These are phyloP conservation scores for Nitzschia inconspicua DNA, from an alignment of 108 stramenopile genomes.

Conservation along the genomic window DNA sequence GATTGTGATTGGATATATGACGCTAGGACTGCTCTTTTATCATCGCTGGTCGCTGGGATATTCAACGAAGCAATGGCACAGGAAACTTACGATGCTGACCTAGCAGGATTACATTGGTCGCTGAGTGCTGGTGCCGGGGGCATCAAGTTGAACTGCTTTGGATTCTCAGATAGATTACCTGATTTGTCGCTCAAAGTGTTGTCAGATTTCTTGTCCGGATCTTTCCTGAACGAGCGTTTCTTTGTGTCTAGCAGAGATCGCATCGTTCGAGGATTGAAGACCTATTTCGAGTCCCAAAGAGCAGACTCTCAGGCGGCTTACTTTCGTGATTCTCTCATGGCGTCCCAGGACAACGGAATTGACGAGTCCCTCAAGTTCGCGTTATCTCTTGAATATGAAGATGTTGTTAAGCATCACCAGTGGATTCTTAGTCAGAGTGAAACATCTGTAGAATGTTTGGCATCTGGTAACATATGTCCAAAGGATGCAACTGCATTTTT, in stretches of 20 bases:
- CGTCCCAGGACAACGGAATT: constrained; percentile 42
- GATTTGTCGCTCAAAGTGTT: constrained; percentile 62
- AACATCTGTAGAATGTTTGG: constrained; percentile 53
- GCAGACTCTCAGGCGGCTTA: constrained; percentile 70
- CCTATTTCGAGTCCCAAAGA: constrained; percentile 65
- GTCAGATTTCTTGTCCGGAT: constrained; percentile 21
- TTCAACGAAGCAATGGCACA: constrained; percentile 74
- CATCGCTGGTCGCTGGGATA: constrained; percentile 51
- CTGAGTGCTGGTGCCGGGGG: constrained; percentile 62
- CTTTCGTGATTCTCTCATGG: constrained; percentile 61
- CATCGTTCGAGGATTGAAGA: constrained; percentile 44
- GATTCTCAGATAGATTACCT: constrained; percentile 75
- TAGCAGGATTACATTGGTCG: constrained; percentile 73
- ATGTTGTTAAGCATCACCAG: constrained; percentile 45
- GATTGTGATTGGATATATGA: constrained; percentile 52
- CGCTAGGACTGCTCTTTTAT: constrained; percentile 35
- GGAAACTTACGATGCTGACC: constrained; percentile 77
- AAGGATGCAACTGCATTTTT: constrained; percentile 56
- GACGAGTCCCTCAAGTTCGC: constrained; percentile 44
- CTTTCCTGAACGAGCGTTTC: constrained; percentile 41
- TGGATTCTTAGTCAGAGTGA: constrained; percentile 39
- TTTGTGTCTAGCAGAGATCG: constrained; percentile 68
- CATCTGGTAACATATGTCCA: constrained; percentile 69
- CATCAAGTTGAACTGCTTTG: constrained; percentile 56
- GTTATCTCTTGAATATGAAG: constrained; percentile 35